Percentiles rank a stretch among this genome's conserved stretches.
Conservation (phyloP, 306 rosid genomes). For the Vigna hirtella region DNA sequence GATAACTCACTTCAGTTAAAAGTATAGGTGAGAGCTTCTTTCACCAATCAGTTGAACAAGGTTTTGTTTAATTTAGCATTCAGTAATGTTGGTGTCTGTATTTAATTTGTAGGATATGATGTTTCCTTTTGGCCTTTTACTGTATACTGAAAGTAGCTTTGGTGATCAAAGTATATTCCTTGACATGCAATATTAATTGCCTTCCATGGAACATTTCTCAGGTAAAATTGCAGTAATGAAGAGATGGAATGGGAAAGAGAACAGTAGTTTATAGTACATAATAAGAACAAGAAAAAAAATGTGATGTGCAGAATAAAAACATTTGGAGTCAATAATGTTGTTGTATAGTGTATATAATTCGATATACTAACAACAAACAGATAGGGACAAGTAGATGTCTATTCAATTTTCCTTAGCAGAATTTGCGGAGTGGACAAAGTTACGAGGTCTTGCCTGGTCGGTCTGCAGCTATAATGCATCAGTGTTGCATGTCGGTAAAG, state of each 20-base stretch:
- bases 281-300: background rate
- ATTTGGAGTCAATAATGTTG: slow-evolving; percentile 24
- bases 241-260: background rate
- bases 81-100: background rate
- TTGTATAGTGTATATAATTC: background rate
- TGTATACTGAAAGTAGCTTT: background rate
- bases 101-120: background rate
- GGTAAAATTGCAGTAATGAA: slow-evolving; percentile 10
- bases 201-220: background rate
- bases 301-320: background rate
- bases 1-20: too few species aligned
- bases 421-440: slow-evolving; percentile 42
- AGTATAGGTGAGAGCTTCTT: background rate
- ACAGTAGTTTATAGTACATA: background rate
- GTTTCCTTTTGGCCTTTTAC: slow-evolving; percentile 7
- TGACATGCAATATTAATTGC: background rate
- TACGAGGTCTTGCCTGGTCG: slow-evolving; percentile 37
- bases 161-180: too few species aligned
- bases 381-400: slow-evolving; percentile 33
- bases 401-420: slow-evolving; percentile 34
- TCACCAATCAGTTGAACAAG: background rate
- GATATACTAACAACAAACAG: slow-evolving; percentile 34
- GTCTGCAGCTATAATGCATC: slow-evolving; percentile 34
- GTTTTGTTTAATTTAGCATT: background rate
- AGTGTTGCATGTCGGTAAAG: background rate